Conservation (phyloP, 225 moss, liverwort and hornwort genomes). For the Sphagnum tenellum region DNA sequence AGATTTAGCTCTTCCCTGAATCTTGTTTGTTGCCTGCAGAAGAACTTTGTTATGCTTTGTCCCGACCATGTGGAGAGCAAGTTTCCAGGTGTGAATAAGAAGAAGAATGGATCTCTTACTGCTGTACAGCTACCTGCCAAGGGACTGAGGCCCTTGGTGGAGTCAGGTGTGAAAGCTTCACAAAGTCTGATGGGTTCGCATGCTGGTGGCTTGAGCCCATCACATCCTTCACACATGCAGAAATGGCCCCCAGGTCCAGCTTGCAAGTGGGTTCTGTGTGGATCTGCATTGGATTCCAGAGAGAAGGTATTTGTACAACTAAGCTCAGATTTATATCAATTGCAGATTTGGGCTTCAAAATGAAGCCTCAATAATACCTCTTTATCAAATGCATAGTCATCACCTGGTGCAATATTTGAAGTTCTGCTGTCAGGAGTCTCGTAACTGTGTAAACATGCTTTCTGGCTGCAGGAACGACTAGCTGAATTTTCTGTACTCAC, state of each 20-base stretch:
- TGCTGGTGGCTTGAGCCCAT: not conserved
- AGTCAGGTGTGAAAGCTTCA: not conserved
- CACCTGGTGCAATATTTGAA: no score
- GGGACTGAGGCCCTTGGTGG: not conserved
- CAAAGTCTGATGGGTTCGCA: not conserved
- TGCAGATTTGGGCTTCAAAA: not conserved
- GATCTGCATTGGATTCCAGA: constrained; percentile 26
- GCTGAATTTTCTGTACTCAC: constrained; percentile 21
- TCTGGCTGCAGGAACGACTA: constrained; percentile 19
- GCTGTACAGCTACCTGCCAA: not conserved
- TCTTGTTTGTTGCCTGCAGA: constrained; percentile 10
- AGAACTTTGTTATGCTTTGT: constrained; percentile 39
- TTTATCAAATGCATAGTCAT: no score
- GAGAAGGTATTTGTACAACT: constrained; percentile 18
- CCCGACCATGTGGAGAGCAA: constrained; percentile 29
- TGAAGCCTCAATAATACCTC: no score
- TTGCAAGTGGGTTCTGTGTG: constrained; percentile 40
- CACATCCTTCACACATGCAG: not conserved
- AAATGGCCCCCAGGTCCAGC: constrained; percentile 28
- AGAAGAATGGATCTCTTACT: constrained; percentile 3
- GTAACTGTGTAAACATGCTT: no score
- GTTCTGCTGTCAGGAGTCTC: no score
- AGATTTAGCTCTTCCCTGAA: not conserved
- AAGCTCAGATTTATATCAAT: not conserved
- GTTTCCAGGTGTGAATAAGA: constrained; percentile 11